Evolutionary conservation across 2,329 filamentous ascomycete genomes (phyloP), one percentile per base, ranked within the genome.

Genomic region (Fusarium chlamydosporum): DNA sequence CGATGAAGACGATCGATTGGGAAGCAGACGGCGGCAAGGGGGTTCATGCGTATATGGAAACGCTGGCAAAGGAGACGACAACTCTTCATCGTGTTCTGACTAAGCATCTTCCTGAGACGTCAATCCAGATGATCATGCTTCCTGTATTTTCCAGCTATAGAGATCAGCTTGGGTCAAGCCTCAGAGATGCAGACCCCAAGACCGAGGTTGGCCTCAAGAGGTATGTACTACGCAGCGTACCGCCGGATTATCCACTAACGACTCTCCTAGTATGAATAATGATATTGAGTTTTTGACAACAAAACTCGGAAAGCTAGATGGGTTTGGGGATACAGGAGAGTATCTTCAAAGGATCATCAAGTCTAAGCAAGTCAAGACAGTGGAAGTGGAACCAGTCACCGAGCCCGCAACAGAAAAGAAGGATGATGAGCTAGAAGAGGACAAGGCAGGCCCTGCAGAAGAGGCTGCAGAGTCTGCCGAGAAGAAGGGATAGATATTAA

Each of bases 71-170:
- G 77, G 94, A 97, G 75, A 97, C 94, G 0, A 88, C 88, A 6
- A 96, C 91, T 2, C 82, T 97, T 65, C 91, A 97, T 75, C 90
- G 93, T 56, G 94, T 96, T 12, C 83, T 97, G 64, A 90, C 88
- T 63, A 94, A 93, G 76, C 91, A 96, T 76, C 82, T 97, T 26
- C 90, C 91, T 0, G 92, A 96, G 67, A 85, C 86, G 56, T 90
- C 91, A 1, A 90, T 97, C 3, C 85, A 86, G 55, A 88, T 92
- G 81, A 97, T 97, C 74, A 97, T 97, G 92, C 82, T 85, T 20
- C 91, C 92, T 1, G 93, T 97, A 2, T 96, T 96, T 78, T 83
- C 86, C 37, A 93, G 88, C 76, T 97, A 97, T 78, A 89, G 89
- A 74, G 90, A 92, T 58, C 92, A 95, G 74, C 90, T 96, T 77